A percentile compares a stretch with the other conserved stretches of the same genome.
These are phyloP conservation scores for Senna siamea DNA, from an alignment of 306 rosid species.

Conservation along the genomic window DNA sequence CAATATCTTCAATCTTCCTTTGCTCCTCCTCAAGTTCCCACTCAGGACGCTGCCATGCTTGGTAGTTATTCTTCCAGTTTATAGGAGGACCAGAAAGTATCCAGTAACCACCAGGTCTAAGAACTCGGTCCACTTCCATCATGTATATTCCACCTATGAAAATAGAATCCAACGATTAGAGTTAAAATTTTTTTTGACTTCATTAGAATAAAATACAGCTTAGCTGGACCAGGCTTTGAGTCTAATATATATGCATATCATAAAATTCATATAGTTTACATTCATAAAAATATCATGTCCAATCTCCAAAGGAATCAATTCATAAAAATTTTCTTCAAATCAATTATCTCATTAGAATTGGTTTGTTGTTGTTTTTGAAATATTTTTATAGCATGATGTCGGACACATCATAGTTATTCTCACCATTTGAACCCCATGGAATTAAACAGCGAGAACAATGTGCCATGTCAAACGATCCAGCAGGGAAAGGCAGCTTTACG, in stretches of 20 bases:
- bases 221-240: background rate
- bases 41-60: slow-evolving; percentile 70
- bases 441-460: slow-evolving; percentile 91
- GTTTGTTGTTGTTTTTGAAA: too few species aligned
- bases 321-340: background rate
- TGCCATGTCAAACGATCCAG: slow-evolving; percentile 87
- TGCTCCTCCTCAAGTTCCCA: slow-evolving; percentile 79
- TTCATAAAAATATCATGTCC: background rate
- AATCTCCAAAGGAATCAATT: background rate
- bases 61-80: slow-evolving; percentile 64
- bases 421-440: slow-evolving; percentile 80
- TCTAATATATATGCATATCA: slow-evolving; percentile 11
- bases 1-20: slow-evolving; percentile 69
- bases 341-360: too few species aligned
- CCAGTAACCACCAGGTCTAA: slow-evolving; percentile 92
- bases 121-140: slow-evolving; percentile 91
- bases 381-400: slow-evolving; percentile 15
- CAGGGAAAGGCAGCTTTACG: slow-evolving; percentile 78
- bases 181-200: background rate
- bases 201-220: too few species aligned
- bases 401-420: slow-evolving; percentile 33
- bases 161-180: slow-evolving; percentile 6
- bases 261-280: background rate
- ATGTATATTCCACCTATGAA: slow-evolving; percentile 77
- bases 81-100: slow-evolving; percentile 85